A percentile compares a stretch with the other conserved stretches of the same genome.
Evolutionary conservation across 2,329 filamentous ascomycete genomes (phyloP).

Genomic region (Aspergillus tanneri): DNA sequence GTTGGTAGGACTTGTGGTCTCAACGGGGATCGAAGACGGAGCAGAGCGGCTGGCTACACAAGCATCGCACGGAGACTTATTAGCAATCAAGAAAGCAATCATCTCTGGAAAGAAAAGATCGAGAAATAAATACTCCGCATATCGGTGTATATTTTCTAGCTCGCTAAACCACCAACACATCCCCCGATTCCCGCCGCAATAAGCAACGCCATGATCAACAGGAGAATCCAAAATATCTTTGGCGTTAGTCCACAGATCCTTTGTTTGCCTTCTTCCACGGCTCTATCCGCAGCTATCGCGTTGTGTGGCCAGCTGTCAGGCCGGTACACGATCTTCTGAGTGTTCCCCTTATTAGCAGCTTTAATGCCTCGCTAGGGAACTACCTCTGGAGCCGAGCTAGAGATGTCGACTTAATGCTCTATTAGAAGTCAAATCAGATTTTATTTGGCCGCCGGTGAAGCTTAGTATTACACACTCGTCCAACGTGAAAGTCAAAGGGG

Average conservation of each 20-base stretch:
- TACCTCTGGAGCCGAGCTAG: neutral
- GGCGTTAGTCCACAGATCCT: neutral
- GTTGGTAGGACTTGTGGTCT: neutral
- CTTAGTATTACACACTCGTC: too few species aligned
- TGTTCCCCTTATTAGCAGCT: neutral
- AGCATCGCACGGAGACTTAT: too few species aligned
- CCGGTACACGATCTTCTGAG: neutral
- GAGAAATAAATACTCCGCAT: neutral
- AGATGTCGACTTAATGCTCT: neutral
- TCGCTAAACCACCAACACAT: neutral
- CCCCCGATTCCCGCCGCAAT: neutral
- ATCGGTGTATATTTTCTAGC: neutral
- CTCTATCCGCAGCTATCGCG: neutral
- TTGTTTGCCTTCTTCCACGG: neutral
- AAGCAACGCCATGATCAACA: neutral
- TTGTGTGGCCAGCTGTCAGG: neutral
- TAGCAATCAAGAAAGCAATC: neutral
- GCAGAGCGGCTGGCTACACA: neutral
- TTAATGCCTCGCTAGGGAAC: neutral
- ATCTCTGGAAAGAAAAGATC: too few species aligned
- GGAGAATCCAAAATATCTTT: neutral
- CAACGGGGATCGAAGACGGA: neutral
- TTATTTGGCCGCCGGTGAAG: too few species aligned
- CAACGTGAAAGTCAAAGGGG: too few species aligned
- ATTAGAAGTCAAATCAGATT: neutral